These are phyloP conservation scores for Pouteria glomerata DNA, from an alignment of 148 eudicot species.

Conservation along the genomic window DNA sequence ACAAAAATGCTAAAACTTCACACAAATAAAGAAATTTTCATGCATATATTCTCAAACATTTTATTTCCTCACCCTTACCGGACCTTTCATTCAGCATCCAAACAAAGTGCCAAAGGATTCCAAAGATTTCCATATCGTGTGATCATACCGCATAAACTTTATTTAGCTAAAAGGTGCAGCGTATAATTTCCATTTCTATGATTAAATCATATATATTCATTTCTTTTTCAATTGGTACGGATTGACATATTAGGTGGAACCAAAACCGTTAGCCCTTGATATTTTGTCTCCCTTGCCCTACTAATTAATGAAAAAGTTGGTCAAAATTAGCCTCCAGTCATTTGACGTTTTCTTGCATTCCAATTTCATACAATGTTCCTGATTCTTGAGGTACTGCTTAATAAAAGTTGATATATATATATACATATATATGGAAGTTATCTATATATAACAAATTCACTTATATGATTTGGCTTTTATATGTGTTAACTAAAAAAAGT, in stretches of 20 bases:
- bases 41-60: no score
- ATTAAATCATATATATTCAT: background rate
- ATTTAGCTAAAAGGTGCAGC: background rate
- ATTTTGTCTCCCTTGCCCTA: background rate
- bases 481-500: no score
- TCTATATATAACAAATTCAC: no score
- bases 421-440: no score
- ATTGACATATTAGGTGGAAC: background rate
- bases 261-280: background rate
- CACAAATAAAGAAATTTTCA: no score
- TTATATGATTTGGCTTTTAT: no score
- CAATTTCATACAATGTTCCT: background rate
- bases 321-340: background rate
- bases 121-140: no score
- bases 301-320: conserved; percentile 5
- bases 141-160: background rate
- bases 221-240: background rate
- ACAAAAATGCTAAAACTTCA: no score
- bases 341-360: background rate
- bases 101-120: no score
- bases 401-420: no score
- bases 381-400: background rate
- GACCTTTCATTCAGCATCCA: no score
- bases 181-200: background rate
- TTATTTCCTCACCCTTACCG: no score